Evolutionary conservation across 257 asterid species (phyloP), one percentile per base, ranked within the genome.

Genomic region (Dorcoceras hygrometricum): DNA sequence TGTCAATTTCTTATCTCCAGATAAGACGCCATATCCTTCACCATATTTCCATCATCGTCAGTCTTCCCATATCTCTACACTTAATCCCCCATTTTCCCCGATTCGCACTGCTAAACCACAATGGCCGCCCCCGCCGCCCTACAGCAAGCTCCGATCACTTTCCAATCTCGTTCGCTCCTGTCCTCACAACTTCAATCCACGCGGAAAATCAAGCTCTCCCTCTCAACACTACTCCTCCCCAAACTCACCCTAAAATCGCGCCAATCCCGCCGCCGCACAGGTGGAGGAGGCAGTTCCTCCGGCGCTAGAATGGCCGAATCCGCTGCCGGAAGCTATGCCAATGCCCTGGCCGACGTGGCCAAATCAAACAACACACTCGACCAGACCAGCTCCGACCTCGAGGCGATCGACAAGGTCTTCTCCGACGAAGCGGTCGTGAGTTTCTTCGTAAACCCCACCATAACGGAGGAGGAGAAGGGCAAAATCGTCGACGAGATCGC

Each of bases 321-420:
- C 51, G 91, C 88, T 0, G 86, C 97, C 3, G 82, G 83, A 3
- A 88, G 94, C 82, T 91, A 91, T 86, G 98, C 98, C 18, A 46
- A 25, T 56, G 97, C 97, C 5, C 80, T 90, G 22, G 87, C 90
- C 22, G 97, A 88, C 71, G 88, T 90, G 1, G 90, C 97, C 2
- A 78, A 67, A 20, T 72, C 92, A 70, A 88, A 83, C 72, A 76
- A 65, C 4, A 78, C 81, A 5, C 76, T 78, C 2, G 86, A 81
- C 6, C 70, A 73, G 57, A 81, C 83, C 31, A n/a, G 57, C 8
- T 76, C 87, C 11, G 97, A 91, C 77, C 22, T 87, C 28, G 96
- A 85, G 31, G 82, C 82, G 73, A n/a, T 91, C 24, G 85, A 74
- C 59, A 67, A 73, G 10, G 0, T 91, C 75, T 89, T 91, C 89